Conservation (phyloP, 257 asterid species). For the Primulina tabacum region DNA sequence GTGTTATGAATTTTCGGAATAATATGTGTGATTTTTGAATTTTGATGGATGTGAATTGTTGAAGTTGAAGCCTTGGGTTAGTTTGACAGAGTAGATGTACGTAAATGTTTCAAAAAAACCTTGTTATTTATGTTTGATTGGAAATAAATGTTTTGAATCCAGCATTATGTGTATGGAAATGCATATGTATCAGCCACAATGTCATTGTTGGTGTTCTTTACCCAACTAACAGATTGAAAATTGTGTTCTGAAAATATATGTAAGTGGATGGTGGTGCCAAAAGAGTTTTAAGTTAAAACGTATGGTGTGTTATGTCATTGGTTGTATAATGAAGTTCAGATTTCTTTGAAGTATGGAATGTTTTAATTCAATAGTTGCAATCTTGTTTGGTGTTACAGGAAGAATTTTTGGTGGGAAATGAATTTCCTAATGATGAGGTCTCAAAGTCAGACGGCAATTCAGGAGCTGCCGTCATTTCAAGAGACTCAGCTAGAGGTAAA, state of each 20-base stretch:
- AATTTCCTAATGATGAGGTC: constrained; percentile 89
- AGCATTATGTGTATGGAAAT: neutral
- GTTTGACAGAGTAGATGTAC: constrained; percentile 1
- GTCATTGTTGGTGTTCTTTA: neutral
- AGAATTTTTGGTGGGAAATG: constrained; percentile 51
- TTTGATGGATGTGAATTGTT: neutral
- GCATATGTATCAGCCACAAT: neutral
- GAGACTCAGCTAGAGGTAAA: constrained; percentile 42
- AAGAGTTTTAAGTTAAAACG: too few species aligned
- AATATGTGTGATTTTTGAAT: constrained; percentile 4
- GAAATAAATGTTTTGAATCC: neutral
- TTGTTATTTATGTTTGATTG: constrained; percentile 1
- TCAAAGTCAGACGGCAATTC: constrained; percentile 62
- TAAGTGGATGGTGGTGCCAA: neutral
- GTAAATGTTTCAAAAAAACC: neutral
- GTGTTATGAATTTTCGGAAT: neutral
- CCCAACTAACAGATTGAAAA: neutral
- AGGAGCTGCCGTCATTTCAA: constrained; percentile 42
- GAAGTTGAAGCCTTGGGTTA: neutral
- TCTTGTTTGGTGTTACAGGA: constrained; percentile 29
- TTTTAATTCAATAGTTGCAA: constrained; percentile 17
- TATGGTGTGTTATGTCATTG: neutral
- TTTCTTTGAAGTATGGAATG: neutral
- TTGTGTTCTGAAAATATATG: neutral
- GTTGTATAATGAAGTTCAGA: neutral